A percentile compares a stretch with the other conserved stretches of the same genome.
Evolutionary conservation across 257 asterid genomes (phyloP).

Genomic region (Scutellaria barbata): DNA sequence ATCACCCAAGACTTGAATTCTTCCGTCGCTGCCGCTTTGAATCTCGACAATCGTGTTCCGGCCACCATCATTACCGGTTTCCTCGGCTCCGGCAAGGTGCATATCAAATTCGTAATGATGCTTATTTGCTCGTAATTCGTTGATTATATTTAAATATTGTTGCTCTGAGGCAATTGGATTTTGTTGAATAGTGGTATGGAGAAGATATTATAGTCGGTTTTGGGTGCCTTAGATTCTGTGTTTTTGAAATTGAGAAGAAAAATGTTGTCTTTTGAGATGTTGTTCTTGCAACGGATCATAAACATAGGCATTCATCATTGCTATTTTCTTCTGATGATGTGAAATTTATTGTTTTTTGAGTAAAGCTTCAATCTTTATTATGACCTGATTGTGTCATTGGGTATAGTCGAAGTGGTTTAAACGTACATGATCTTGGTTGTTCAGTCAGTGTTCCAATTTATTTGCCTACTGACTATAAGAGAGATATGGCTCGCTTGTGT

Average conservation of each 20-base stretch:
- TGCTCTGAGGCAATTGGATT: slow-evolving; percentile 17
- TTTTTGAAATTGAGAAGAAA: not conserved
- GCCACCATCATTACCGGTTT: slow-evolving; percentile 93
- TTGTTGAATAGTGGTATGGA: not conserved
- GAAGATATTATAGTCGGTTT: not conserved
- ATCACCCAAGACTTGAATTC: slow-evolving; percentile 58
- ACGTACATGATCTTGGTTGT: slow-evolving; percentile 1
- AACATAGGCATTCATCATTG: not conserved
- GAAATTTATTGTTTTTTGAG: not conserved
- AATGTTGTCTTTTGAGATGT: not conserved
- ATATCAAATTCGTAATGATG: not conserved
- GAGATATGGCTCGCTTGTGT: not conserved
- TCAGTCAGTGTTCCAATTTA: not conserved
- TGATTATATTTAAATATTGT: not conserved
- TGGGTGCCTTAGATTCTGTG: not conserved
- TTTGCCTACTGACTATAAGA: not conserved
- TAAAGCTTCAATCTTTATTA: not conserved
- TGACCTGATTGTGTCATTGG: slow-evolving; percentile 2
- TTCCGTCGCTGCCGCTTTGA: slow-evolving; percentile 66
- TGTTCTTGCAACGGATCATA: not conserved
- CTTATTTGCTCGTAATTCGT: slow-evolving; percentile 10
- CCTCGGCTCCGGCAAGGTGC: slow-evolving; percentile 96
- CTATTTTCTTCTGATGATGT: not conserved
- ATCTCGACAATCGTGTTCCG: slow-evolving; percentile 74
- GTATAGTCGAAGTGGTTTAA: slow-evolving; percentile 11